phyloP scores from a whole-genome alignment of 106 monocot species.

The Acorus gramineus region DNA sequence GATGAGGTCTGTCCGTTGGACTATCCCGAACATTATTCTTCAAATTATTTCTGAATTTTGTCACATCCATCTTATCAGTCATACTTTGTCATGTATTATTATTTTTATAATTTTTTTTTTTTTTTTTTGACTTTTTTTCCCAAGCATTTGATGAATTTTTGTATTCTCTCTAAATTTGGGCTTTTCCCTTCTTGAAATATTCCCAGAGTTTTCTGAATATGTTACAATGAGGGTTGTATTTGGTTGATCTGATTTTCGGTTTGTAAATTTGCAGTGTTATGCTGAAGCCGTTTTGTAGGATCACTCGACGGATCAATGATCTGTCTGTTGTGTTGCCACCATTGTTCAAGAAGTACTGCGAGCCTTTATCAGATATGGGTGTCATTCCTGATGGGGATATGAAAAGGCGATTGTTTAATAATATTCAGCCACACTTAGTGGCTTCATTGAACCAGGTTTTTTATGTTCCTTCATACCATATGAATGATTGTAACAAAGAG shows the following conservation, averaged over 20 bases:
- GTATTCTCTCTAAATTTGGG: neutral
- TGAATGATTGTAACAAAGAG: slow-evolving; percentile 10
- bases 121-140: slow-evolving; percentile 5
- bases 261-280: slow-evolving; percentile 41
- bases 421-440: slow-evolving; percentile 44
- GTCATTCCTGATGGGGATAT: slow-evolving; percentile 61
- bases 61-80: no score
- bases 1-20: no score
- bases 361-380: slow-evolving; percentile 50
- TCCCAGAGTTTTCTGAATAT: neutral
- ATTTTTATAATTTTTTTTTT: neutral
- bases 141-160: neutral
- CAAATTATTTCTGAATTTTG: no score
- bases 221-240: no score
- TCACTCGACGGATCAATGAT: slow-evolving; percentile 78
- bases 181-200: neutral
- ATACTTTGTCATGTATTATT: neutral
- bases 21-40: no score
- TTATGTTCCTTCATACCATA: slow-evolving; percentile 22
- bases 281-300: slow-evolving; percentile 56
- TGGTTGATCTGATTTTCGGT: neutral
- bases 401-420: slow-evolving; percentile 70
- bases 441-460: slow-evolving; percentile 55
- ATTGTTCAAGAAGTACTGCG: slow-evolving; percentile 68
- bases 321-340: slow-evolving; percentile 44